Conservation (phyloP, 148 eudicot genomes). For the Talinum fruticosum region DNA sequence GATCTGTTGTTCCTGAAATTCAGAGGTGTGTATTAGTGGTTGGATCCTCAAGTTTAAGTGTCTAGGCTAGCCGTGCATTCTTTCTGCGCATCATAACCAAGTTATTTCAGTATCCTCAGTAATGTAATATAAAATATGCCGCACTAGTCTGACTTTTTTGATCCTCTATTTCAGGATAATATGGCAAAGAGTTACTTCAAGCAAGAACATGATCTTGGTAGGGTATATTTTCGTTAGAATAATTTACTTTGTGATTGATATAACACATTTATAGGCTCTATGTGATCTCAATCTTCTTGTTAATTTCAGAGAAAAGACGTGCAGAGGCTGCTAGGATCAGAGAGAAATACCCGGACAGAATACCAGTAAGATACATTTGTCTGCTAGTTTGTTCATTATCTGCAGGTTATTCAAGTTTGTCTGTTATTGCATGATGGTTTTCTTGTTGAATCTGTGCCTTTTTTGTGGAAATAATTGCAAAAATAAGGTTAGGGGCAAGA, state of each 20-base stretch:
- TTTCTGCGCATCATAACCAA: too few species aligned
- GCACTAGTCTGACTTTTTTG: background rate
- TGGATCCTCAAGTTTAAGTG: background rate
- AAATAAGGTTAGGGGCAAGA: background rate
- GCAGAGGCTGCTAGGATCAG: constrained; percentile 87
- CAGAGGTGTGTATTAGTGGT: background rate
- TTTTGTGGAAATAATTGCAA: background rate
- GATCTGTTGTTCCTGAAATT: background rate
- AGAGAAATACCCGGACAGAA: constrained; percentile 84
- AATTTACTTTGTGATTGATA: background rate
- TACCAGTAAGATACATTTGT: constrained; percentile 52
- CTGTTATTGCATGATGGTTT: background rate
- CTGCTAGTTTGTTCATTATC: background rate
- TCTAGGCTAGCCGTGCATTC: background rate
- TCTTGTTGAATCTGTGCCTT: background rate
- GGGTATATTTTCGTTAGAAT: constrained; percentile 4
- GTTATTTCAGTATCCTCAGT: too few species aligned
- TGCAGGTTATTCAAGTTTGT: background rate
- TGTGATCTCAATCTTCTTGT: constrained; percentile 1
- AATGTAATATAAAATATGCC: background rate
- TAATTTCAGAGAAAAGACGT: constrained; percentile 65
- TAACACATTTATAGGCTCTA: background rate
- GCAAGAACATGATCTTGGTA: constrained; percentile 81
- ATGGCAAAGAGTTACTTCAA: constrained; percentile 86
- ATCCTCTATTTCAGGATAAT: constrained; percentile 28